phyloP scores from a whole-genome alignment of 345 rosid species.

The Sisymbrium irio region DNA sequence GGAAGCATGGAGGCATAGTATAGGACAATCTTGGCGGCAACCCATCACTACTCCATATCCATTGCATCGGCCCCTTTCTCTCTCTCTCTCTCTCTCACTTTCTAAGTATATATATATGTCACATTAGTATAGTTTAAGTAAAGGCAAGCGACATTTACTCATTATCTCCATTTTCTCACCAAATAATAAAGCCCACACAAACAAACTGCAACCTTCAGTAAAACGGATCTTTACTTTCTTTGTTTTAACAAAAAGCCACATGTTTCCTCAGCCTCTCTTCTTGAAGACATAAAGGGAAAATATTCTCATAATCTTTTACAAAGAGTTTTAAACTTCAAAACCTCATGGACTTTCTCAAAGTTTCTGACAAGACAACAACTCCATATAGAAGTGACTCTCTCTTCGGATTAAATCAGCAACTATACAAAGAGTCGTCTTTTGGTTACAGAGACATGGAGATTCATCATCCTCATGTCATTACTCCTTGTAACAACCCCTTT shows the following conservation, averaged over 20 bases:
- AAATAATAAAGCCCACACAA: conserved; percentile 22
- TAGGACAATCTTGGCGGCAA: conserved; percentile 65
- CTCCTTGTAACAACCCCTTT: conserved; percentile 28
- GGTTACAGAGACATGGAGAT: conserved; percentile 30
- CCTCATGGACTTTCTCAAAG: conserved; percentile 40
- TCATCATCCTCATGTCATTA: conserved; percentile 30
- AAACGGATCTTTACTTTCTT: conserved; percentile 18
- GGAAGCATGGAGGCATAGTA: conserved; percentile 82
- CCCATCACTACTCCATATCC: conserved; percentile 40
- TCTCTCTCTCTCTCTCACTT: not conserved
- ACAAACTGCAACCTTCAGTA: conserved; percentile 11
- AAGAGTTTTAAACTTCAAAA: conserved; percentile 7
- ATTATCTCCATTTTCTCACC: conserved; percentile 14
- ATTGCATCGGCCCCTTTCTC: conserved; percentile 16
- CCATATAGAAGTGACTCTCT: conserved; percentile 32
- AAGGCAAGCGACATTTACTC: conserved; percentile 25
- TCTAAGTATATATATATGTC: not conserved
- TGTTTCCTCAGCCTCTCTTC: conserved; percentile 10
- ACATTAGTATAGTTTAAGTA: conserved; percentile 4
- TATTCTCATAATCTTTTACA: not conserved
- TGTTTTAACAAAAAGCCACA: conserved; percentile 22
- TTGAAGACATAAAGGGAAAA: not conserved
- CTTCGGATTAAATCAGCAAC: conserved; percentile 34
- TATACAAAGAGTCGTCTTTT: conserved; percentile 28
- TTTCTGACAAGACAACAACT: conserved; percentile 43